phyloP scores from a whole-genome alignment of 2,329 filamentous ascomycete species.

The Didymella glomerata region DNA sequence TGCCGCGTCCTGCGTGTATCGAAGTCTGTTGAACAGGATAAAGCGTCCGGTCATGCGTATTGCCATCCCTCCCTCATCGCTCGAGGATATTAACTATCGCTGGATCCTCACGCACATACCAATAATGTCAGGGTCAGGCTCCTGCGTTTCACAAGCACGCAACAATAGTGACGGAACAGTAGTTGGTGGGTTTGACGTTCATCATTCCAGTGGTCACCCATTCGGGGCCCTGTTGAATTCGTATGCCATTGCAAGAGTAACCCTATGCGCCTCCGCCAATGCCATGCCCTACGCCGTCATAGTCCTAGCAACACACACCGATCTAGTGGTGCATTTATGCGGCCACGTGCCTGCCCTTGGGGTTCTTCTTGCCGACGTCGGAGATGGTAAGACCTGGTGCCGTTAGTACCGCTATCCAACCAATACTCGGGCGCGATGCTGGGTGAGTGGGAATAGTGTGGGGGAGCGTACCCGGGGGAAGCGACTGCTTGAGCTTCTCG shows the following conservation, averaged over 20 bases:
- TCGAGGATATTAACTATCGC: too few relatives aligned
- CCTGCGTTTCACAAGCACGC: too few relatives aligned
- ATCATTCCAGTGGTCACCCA: constrained; percentile 22
- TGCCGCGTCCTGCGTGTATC: too few relatives aligned
- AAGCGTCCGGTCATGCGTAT: too few relatives aligned
- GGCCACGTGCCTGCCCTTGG: constrained; percentile 59
- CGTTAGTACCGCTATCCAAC: background rate
- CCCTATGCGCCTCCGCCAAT: constrained; percentile 42
- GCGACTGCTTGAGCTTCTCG: constrained; percentile 99
- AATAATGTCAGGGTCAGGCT: too few relatives aligned
- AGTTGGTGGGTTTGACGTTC: constrained; percentile 16
- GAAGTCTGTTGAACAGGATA: too few relatives aligned
- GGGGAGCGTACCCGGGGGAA: constrained; percentile 84
- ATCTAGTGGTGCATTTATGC: constrained; percentile 33
- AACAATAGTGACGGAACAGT: background rate
- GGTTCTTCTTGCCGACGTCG: constrained; percentile 71
- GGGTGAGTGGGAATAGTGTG: background rate
- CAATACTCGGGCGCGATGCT: too few relatives aligned
- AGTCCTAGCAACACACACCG: constrained; percentile 13
- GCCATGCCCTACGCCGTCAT: constrained; percentile 28
- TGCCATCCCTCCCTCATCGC: too few relatives aligned
- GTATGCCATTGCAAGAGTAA: constrained; percentile 46
- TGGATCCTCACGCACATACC: background rate
- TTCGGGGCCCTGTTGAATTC: constrained; percentile 30
- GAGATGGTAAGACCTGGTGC: constrained; percentile 64